Percentiles rank a stretch among this genome's conserved stretches.
Evolutionary conservation across 257 asterid species (phyloP).

Genomic region (Salvia rosmarinus): DNA sequence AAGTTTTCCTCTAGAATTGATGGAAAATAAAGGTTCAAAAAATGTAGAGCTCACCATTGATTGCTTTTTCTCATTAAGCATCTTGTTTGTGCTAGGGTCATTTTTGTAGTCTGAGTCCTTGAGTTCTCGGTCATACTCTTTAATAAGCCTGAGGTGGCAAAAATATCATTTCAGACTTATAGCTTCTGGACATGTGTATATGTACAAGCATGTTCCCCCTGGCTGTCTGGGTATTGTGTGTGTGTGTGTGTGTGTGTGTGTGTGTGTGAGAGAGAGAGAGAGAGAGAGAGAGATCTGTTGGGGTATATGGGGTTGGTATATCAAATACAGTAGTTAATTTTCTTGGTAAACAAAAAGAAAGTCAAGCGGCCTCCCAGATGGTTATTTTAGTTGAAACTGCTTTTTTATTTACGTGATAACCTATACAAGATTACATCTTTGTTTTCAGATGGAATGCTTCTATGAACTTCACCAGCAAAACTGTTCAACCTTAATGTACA

Average conservation of each 20-base stretch:
- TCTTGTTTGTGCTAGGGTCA: constrained; percentile 70
- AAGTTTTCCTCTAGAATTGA: background rate
- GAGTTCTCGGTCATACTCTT: constrained; percentile 82
- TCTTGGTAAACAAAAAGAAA: constrained; percentile 24
- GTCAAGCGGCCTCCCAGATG: background rate
- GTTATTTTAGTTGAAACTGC: background rate
- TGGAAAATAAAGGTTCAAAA: background rate
- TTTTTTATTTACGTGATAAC: constrained; percentile 3
- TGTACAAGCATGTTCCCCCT: background rate
- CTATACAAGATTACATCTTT: constrained; percentile 3
- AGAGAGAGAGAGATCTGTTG: background rate
- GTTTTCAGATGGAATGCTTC: constrained; percentile 14
- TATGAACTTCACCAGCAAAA: constrained; percentile 14
- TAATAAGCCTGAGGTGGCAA: constrained; percentile 68
- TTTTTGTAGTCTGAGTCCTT: constrained; percentile 74
- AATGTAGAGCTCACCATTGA: constrained; percentile 62
- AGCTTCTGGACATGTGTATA: constrained; percentile 10
- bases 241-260: background rate
- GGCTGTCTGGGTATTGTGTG: background rate
- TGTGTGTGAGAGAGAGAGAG: background rate
- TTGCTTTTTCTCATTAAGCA: constrained; percentile 86
- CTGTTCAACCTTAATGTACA: constrained; percentile 7
- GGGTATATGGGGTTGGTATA: constrained; percentile 7
- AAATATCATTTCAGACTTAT: constrained; percentile 26
- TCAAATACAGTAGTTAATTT: background rate